These are phyloP conservation scores for Sanguinoderma infundibulare DNA, from an alignment of 1,284 basidiomycete genomes.

Conservation along the genomic window DNA sequence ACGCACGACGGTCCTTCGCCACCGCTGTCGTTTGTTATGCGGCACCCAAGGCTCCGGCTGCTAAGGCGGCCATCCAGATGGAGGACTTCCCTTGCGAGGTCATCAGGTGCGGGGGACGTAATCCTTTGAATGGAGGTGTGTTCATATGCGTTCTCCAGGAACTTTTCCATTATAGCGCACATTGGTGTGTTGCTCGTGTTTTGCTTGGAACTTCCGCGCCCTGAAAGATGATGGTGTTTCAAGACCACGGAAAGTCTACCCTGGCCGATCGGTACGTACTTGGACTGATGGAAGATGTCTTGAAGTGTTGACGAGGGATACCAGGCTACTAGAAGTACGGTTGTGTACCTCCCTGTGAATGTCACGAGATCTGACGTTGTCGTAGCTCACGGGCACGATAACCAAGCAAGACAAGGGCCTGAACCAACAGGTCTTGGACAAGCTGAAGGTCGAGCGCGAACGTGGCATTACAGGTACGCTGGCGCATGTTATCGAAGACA, in stretches of 20 bases:
- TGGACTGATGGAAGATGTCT: background rate
- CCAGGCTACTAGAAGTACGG: constrained; percentile 70
- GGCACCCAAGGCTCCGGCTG: constrained; percentile 11
- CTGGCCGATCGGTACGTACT: constrained; percentile 78
- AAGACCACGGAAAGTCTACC: constrained; percentile 93
- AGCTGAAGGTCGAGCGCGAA: constrained; percentile 95
- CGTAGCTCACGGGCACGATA: constrained; percentile 87
- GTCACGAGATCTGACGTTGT: constrained; percentile 1
- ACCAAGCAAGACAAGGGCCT: constrained; percentile 62
- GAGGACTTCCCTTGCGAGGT: constrained; percentile 74
- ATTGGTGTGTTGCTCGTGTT: constrained; percentile 58
- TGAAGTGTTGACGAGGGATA: background rate
- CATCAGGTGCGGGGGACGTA: constrained; percentile 62
- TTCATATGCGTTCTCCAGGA: constrained; percentile 52
- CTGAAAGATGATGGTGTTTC: background rate
- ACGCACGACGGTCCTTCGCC: constrained; percentile 33
- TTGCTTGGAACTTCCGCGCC: too few relatives aligned
- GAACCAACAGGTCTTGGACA: constrained; percentile 93
- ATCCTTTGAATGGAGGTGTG: background rate
- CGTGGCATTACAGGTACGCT: constrained; percentile 86
- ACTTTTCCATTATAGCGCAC: constrained; percentile 95
- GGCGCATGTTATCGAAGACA: background rate
- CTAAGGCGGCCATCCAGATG: constrained; percentile 51
- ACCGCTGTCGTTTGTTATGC: constrained; percentile 37
- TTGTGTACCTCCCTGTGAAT: background rate